Conservation (phyloP, 2,329 filamentous ascomycete genomes). For the Pyrenophora tritici-repentis region DNA sequence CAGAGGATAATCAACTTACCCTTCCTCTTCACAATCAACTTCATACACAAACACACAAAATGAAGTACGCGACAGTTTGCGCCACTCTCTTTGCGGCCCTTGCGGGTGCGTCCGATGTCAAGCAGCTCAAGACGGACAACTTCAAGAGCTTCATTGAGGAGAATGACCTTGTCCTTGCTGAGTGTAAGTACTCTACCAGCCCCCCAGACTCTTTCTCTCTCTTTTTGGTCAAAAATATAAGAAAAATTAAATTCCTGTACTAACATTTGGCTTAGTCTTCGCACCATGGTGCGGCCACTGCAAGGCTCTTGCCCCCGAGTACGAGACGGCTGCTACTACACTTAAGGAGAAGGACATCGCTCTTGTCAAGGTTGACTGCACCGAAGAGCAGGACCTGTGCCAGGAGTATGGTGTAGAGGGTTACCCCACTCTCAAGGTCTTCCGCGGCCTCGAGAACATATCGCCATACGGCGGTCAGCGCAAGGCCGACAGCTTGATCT, state of each 20-base stretch:
- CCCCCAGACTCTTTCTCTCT: not conserved
- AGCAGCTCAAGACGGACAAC: conserved; percentile 80
- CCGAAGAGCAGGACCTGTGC: conserved; percentile 90
- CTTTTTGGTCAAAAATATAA: too few relatives aligned
- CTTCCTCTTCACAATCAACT: conserved; percentile 11
- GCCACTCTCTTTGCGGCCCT: conserved; percentile 60
- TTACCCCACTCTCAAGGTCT: conserved; percentile 98
- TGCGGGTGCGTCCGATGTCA: conserved; percentile 76
- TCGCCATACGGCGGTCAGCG: conserved; percentile 85
- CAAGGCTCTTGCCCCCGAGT: conserved; percentile 95
- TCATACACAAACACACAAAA: conserved; percentile 25
- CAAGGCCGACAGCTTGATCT: conserved; percentile 77
- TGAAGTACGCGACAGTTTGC: conserved; percentile 46
- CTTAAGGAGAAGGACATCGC: conserved; percentile 88
- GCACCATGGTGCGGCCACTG: conserved; percentile 98
- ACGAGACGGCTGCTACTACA: conserved; percentile 81
- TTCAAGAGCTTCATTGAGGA: conserved; percentile 85
- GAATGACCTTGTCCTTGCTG: conserved; percentile 88
- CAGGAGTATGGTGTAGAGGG: conserved; percentile 89
- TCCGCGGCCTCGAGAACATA: conserved; percentile 84
- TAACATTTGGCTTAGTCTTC: conserved; percentile 68
- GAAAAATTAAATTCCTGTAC: conserved; percentile 18
- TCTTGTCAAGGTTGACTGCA: conserved; percentile 91
- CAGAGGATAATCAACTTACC: conserved; percentile 20
- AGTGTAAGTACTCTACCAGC: conserved; percentile 69